These are phyloP conservation scores for Ophiosphaerella korrae DNA, from an alignment of 2,329 filamentous ascomycete species.

Conservation along the genomic window DNA sequence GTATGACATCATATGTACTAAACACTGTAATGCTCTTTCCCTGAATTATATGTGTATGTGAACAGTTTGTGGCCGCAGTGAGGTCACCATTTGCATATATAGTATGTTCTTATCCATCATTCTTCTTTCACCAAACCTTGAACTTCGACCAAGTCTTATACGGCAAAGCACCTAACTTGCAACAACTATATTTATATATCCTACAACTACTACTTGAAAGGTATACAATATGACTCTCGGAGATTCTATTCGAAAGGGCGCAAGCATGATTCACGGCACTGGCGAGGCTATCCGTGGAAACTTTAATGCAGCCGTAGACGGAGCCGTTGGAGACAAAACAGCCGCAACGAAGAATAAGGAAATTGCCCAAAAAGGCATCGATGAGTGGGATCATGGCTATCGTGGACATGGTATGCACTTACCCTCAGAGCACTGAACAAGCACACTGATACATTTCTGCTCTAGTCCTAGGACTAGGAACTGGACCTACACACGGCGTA, in stretches of 20 bases:
- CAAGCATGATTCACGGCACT: conserved; percentile 43
- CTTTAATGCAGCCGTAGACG: conserved; percentile 43
- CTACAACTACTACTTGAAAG: not conserved
- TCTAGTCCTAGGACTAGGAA: conserved; percentile 1
- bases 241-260: conserved; percentile 41
- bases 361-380: conserved; percentile 39
- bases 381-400: conserved; percentile 43
- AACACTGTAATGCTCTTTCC: conserved; percentile 19
- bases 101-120: conserved; percentile 1
- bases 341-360: conserved; percentile 36
- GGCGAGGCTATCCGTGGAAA: conserved; percentile 48
- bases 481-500: conserved; percentile 2
- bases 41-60: conserved; percentile 9
- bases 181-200: conserved; percentile 1
- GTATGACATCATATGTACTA: conserved; percentile 14
- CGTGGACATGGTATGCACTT: conserved; percentile 30
- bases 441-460: not conserved
- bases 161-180: conserved; percentile 6
- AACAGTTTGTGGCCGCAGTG: conserved; percentile 3
- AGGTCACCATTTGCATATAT: conserved; percentile 4
- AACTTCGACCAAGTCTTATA: not conserved
- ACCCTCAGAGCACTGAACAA: not conserved
- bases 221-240: conserved; percentile 33
- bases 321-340: conserved; percentile 36
- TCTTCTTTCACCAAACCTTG: not conserved